Evolutionary conservation across 2,329 filamentous ascomycete genomes (phyloP).

Genomic region (Erysiphe pulchra): DNA sequence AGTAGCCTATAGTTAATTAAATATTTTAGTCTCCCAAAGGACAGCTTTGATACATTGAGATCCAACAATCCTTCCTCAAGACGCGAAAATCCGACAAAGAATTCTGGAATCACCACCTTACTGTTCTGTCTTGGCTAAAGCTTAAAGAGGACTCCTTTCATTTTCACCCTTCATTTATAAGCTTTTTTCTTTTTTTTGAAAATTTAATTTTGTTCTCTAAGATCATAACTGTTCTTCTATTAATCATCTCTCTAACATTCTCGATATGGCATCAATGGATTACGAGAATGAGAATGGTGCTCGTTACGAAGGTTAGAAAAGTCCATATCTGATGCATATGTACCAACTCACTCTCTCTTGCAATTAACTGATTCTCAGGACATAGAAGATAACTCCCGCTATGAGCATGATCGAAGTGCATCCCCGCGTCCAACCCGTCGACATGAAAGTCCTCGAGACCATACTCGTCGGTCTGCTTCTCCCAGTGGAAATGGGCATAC

Average conservation of each 20-base stretch:
- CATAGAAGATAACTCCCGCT: slow-evolving; percentile 36
- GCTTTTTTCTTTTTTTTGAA: too few species aligned
- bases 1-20: too few species aligned
- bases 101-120: too few species aligned
- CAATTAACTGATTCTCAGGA: slow-evolving; percentile 6
- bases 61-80: too few species aligned
- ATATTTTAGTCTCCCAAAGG: too few species aligned
- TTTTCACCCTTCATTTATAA: too few species aligned
- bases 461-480: slow-evolving; percentile 36
- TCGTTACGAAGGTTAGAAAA: slow-evolving; percentile 32
- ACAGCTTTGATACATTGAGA: too few species aligned
- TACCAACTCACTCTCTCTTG: not conserved
- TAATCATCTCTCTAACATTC: slow-evolving; percentile 1
- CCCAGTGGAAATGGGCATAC: slow-evolving; percentile 25
- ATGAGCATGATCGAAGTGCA: slow-evolving; percentile 40
- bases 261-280: slow-evolving; percentile 33
- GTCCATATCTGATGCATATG: not conserved
- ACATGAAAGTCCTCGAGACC: slow-evolving; percentile 28
- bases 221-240: too few species aligned
- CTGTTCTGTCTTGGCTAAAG: too few species aligned
- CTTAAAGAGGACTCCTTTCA: too few species aligned
- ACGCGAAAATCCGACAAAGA: too few species aligned
- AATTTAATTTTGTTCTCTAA: too few species aligned
- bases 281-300: slow-evolving; percentile 43
- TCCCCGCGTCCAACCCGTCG: slow-evolving; percentile 31